phyloP scores from a whole-genome alignment of 805 yeast species.

The Soucietia sequanensis region DNA sequence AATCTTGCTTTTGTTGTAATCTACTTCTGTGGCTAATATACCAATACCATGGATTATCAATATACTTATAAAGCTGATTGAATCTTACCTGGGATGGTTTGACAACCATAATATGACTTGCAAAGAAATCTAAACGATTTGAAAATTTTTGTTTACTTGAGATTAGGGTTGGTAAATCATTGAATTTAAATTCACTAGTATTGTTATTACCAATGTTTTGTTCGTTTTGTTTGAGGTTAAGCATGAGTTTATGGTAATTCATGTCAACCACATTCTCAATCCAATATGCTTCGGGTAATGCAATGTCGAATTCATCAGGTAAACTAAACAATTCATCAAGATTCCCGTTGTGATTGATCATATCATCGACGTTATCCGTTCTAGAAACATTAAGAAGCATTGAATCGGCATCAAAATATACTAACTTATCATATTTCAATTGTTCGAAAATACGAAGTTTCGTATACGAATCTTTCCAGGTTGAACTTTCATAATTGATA shows the following conservation, averaged over 20 bases:
- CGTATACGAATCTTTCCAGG: conserved; percentile 54
- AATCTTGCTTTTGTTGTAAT: conserved; percentile 33
- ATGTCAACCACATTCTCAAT: conserved; percentile 18
- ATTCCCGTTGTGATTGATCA: conserved; percentile 10
- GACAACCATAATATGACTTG: conserved; percentile 59
- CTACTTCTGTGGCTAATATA: conserved; percentile 14
- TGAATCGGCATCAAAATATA: conserved; percentile 61
- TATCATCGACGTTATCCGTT: background rate
- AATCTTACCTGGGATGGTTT: conserved; percentile 41
- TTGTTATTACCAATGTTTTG: background rate
- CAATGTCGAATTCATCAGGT: conserved; percentile 22
- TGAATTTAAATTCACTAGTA: conserved; percentile 4
- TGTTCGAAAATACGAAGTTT: conserved; percentile 53
- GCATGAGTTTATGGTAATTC: too few species aligned
- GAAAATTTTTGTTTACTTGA: conserved; percentile 25
- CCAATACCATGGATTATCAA: conserved; percentile 31
- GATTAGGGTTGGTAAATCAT: conserved; percentile 16
- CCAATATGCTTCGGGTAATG: conserved; percentile 39
- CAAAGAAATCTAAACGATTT: conserved; percentile 31
- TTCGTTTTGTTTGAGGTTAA: background rate
- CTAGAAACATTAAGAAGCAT: conserved; percentile 24
- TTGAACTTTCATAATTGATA: conserved; percentile 14
- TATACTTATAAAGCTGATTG: conserved; percentile 17
- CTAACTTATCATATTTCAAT: conserved; percentile 49
- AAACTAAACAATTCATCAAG: conserved; percentile 31